Conservation (phyloP, 169 alveolate genomes). For the Plasmodium gaboni region DNA sequence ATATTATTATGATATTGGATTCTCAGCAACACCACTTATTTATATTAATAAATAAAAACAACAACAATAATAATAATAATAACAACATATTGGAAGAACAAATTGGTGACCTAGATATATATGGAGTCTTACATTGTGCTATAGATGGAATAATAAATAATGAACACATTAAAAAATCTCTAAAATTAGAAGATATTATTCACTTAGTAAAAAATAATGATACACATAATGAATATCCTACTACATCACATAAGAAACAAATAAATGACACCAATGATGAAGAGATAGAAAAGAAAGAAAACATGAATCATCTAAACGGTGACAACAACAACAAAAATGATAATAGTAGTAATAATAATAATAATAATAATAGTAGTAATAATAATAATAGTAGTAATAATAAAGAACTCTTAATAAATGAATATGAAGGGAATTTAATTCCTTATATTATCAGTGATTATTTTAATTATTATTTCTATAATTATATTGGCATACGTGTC, state of each 20-base stretch:
- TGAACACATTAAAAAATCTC: not conserved
- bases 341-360: slow-evolving; percentile 5
- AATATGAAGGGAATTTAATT: slow-evolving; percentile 97
- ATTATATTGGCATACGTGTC: slow-evolving; percentile 90
- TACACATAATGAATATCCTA: not conserved
- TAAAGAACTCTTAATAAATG: slow-evolving; percentile 98
- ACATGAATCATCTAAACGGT: not conserved
- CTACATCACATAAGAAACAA: not conserved
- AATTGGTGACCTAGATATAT: slow-evolving; percentile 76
- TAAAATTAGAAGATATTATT: slow-evolving; percentile 19
- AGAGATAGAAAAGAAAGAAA: not conserved
- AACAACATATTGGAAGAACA: slow-evolving; percentile 11
- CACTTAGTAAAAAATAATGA: not conserved
- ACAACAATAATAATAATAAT: not conserved
- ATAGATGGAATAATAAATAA: slow-evolving; percentile 82
- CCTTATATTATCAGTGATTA: slow-evolving; percentile 95
- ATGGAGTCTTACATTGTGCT: slow-evolving; percentile 85
- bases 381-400: slow-evolving; percentile 86
- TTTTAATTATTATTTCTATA: slow-evolving; percentile 85
- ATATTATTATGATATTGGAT: slow-evolving; percentile 97
- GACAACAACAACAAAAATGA: not conserved
- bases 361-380: slow-evolving; percentile 85
- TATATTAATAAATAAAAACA: slow-evolving; percentile 89
- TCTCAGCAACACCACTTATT: slow-evolving; percentile 99
- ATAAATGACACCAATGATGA: not conserved